Percentiles rank a stretch among this genome's conserved stretches.
Evolutionary conservation across 202 grass and related monocot species (phyloP).

Genomic region (Sporobolus alterniflorus): DNA sequence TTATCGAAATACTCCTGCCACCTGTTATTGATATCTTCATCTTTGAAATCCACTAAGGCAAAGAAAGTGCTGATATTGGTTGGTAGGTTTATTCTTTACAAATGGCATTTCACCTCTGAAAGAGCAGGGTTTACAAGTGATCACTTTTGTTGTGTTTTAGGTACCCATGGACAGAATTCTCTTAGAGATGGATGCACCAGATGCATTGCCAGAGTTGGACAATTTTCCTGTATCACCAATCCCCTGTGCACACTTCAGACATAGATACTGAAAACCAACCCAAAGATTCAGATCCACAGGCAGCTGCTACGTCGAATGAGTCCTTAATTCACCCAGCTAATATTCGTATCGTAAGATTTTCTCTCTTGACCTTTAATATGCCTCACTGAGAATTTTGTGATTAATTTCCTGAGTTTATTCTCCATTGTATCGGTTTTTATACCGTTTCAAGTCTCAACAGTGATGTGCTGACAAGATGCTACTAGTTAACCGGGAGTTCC

Average conservation of each 20-base stretch:
- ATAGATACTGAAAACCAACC: constrained; percentile 31
- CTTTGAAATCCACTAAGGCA: constrained; percentile 79
- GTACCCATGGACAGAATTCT: constrained; percentile 91
- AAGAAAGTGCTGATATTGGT: constrained; percentile 83
- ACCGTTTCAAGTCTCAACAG: background rate
- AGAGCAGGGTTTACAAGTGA: background rate
- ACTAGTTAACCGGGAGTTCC: background rate
- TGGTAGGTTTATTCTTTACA: constrained; percentile 35
- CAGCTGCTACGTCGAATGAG: constrained; percentile 18
- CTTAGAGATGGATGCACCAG: constrained; percentile 83
- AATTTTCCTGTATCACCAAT: constrained; percentile 53
- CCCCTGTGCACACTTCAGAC: constrained; percentile 30
- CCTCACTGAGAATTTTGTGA: background rate
- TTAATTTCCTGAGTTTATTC: background rate
- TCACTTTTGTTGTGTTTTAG: constrained; percentile 38
- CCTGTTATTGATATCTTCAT: too few relatives aligned
- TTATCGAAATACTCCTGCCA: too few relatives aligned
- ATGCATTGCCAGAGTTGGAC: constrained; percentile 69
- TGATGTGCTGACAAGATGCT: constrained; percentile 5
- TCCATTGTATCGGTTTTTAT: background rate
- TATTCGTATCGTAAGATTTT: constrained; percentile 69
- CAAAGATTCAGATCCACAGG: constrained; percentile 20
- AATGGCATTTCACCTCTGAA: background rate
- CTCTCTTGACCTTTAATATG: background rate
- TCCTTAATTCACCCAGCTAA: constrained; percentile 84